Evolutionary conservation across 306 rosid genomes (phyloP), one percentile per base, ranked within the genome.

Genomic region (Quercus wislizeni): DNA sequence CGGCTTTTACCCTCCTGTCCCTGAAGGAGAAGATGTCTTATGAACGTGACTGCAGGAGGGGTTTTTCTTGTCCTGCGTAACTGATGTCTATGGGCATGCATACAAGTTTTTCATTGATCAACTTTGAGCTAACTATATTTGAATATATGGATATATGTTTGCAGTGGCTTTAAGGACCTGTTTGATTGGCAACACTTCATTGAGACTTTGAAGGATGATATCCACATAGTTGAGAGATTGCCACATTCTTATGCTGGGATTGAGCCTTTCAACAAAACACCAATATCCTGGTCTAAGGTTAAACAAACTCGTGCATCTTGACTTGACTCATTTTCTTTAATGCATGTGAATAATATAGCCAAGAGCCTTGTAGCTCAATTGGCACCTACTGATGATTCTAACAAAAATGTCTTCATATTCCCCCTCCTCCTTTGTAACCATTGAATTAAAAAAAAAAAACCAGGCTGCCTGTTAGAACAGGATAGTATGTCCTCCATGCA

Each of bases 231-330:
- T 33, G 99, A 95, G 90, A 78, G 79, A 63, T 85, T 95, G 80
- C 97, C 98, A 56, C 81, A 89, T 64, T 86, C 84, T 76, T 90
- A 78, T 87, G 89, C 96, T 25, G 91, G 91, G 80, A 72, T 85
- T 18, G 93, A 89, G 84, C 98, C 93, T 56, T 88, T 90, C 86
- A 67, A 87, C 71, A 95, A 93, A 85, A 87, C 99, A 79, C 98
- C 92, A 69, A 88, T 95, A 81, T 95, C 98, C 75, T 95, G 98
- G 98, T 95, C 99, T 55, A 91, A 95, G 96, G 99, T 95, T 56
- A 51, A 31, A 74, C 57, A 59, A 83, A 52, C 69, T 27, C 69
- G 41, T 76, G 51, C 79, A 41, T 65, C 82, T 55, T 65, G 25
- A 62, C 27, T 38, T 69, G 46, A 18, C 49, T 31, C 38, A 55